These are phyloP conservation scores for Colletotrichum orchidophilum DNA, from an alignment of 2,329 filamentous ascomycete genomes.

Conservation along the genomic window DNA sequence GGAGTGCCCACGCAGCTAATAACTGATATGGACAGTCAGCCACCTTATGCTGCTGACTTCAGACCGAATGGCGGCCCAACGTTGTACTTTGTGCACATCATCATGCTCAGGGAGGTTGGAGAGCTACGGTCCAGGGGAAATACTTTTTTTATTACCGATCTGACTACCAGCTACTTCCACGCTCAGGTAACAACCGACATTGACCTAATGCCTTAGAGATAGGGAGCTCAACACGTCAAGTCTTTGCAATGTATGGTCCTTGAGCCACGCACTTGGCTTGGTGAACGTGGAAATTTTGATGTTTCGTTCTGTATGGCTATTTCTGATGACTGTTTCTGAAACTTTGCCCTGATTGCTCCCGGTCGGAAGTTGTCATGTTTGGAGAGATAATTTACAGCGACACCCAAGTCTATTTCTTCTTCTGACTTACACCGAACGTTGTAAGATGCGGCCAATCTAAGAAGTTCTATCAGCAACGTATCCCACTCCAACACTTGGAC, in stretches of 20 bases:
- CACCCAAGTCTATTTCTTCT: not conserved
- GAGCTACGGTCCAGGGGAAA: not conserved
- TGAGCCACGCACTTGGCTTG: too few species aligned
- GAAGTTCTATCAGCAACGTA: not conserved
- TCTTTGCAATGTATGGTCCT: too few species aligned
- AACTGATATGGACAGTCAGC: not conserved
- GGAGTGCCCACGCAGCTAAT: not conserved
- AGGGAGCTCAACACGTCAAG: too few species aligned
- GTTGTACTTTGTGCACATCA: not conserved
- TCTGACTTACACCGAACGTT: not conserved
- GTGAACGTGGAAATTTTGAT: too few species aligned
- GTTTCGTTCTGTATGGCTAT: too few species aligned
- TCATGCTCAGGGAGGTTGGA: not conserved
- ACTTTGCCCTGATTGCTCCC: not conserved
- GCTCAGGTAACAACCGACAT: not conserved
- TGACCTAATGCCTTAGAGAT: not conserved
- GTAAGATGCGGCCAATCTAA: constrained; percentile 9
- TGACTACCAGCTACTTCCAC: not conserved
- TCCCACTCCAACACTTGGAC: too few species aligned
- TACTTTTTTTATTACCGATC: not conserved
- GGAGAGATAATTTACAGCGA: not conserved
- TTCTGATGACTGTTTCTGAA: not conserved
- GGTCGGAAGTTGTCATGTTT: not conserved
- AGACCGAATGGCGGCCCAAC: not conserved
- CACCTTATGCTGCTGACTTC: not conserved